A percentile compares a stretch with the other conserved stretches of the same genome.
phyloP scores from a whole-genome alignment of 495 filamentous ascomycete species.

The Hypomontagnella submonticulosa region DNA sequence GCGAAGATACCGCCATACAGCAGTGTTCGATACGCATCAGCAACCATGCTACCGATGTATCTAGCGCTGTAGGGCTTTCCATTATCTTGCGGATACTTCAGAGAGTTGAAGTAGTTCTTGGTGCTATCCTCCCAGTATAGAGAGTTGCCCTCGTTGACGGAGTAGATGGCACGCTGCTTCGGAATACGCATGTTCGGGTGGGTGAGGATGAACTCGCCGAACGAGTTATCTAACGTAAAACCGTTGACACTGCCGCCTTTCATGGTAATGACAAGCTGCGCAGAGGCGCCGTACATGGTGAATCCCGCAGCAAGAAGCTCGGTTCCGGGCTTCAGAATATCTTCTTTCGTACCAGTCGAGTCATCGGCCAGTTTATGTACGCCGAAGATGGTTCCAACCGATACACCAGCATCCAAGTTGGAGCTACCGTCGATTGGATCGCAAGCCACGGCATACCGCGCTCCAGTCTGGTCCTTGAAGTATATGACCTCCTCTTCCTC shows the following conservation, averaged over 20 bases:
- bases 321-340: slow-evolving; percentile 86
- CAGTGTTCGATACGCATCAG: slow-evolving; percentile 95
- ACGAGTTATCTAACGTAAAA: slow-evolving; percentile 94
- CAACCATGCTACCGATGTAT: slow-evolving; percentile 98
- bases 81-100: slow-evolving; percentile 78
- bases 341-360: slow-evolving; percentile 77
- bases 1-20: slow-evolving; percentile 97
- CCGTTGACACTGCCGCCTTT: slow-evolving; percentile 92
- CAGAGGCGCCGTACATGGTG: slow-evolving; percentile 99
- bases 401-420: slow-evolving; percentile 97
- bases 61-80: slow-evolving; percentile 93
- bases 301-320: slow-evolving; percentile 94
- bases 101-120: slow-evolving; percentile 85
- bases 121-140: slow-evolving; percentile 93
- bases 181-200: slow-evolving; percentile 95
- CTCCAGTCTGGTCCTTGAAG: slow-evolving; percentile 81
- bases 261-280: slow-evolving; percentile 97
- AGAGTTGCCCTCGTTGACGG: slow-evolving; percentile 97
- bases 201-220: slow-evolving; percentile 98
- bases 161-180: slow-evolving; percentile 85
- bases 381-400: slow-evolving; percentile 97
- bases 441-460: slow-evolving; percentile 94
- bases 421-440: slow-evolving; percentile 98
- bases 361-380: slow-evolving; percentile 85
- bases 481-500: slow-evolving; percentile 93